Evolutionary conservation across 1,284 basidiomycete species (phyloP).

Genomic region (Gomphus sp.): DNA sequence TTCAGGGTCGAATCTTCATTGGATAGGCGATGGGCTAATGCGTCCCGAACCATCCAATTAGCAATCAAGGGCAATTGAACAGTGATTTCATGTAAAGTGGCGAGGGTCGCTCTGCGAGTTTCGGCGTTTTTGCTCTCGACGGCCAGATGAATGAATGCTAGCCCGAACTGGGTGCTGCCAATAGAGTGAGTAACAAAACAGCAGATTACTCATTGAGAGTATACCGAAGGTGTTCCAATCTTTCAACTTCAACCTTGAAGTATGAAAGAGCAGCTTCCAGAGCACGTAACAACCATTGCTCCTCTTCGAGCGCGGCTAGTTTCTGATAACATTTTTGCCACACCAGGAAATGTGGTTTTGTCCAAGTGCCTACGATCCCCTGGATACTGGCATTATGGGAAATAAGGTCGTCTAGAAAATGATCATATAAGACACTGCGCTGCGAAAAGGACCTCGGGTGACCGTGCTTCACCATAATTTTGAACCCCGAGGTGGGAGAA

Average conservation of each 20-base stretch:
- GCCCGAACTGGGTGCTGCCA: slow-evolving; percentile 50
- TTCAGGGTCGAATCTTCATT: slow-evolving; percentile 17
- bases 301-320: slow-evolving; percentile 53
- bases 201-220: background rate
- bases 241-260: slow-evolving; percentile 44
- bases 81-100: slow-evolving; percentile 30
- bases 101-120: slow-evolving; percentile 40
- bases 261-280: slow-evolving; percentile 41
- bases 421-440: slow-evolving; percentile 15
- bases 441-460: background rate
- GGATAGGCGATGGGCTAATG: slow-evolving; percentile 38
- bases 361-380: slow-evolving; percentile 31
- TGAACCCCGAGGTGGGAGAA: slow-evolving; percentile 23
- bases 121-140: slow-evolving; percentile 46
- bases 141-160: slow-evolving; percentile 58
- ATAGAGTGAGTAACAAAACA: background rate
- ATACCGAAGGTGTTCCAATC: slow-evolving; percentile 53
- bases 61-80: slow-evolving; percentile 34
- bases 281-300: slow-evolving; percentile 73
- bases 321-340: slow-evolving; percentile 85
- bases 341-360: slow-evolving; percentile 77
- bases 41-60: slow-evolving; percentile 46
- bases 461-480: background rate
- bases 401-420: slow-evolving; percentile 18
- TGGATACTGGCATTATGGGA: slow-evolving; percentile 34